Base-by-base conservation (phyloP, 495 filamentous ascomycete species). In the Cairneyella variabilis region DNA sequence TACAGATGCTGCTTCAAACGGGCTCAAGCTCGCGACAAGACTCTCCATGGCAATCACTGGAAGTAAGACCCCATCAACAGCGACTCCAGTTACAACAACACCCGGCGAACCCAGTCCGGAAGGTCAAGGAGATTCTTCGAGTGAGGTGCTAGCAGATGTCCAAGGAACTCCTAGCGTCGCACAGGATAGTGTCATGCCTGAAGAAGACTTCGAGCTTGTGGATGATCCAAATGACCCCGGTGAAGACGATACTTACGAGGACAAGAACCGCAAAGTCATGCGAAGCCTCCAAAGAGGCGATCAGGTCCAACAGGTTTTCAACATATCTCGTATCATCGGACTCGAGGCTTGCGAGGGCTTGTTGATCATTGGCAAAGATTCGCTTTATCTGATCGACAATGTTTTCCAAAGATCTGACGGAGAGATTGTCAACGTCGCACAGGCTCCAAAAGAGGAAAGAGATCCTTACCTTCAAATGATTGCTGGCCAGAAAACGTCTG, bases 191-290 rank as follows among this genome's bases (percentile, higher is more conserved):
- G 77, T 32, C 64, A 77, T 43, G 71, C 47, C 82, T 2, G 91
- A 95, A 48, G 93, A 97, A 45, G 92, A 91, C 48, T 98, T 92
- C 59, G 93, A 98, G 69, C 80, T 98, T 61, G 84, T 98, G 34
- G 90, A 96, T 53, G 81, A 83, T 50, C 81, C 79, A 0, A 78
- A 80, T 59, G 91, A 96, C 53, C 84, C 85, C 6, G 80, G 81
- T n/a, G 83, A 89, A 42, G 89, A 89, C 14, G 92, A 95, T 49
- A 84, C 83, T 10, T 95, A 89, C 61, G 93, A 97, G 69, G 93
- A 98, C 64, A 97, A 95, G 71, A 97, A 98, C 62, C 76, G 93
- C 14, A 97, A 95, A 69, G 93, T 98, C 43, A 91, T 97, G 89
- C 77, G 93, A 52, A 95, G 89, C 58, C 77, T 98, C 11, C 88